Base-by-base conservation (phyloP, 2,329 filamentous ascomycete genomes). In the Cladophialophora bantiana region DNA sequence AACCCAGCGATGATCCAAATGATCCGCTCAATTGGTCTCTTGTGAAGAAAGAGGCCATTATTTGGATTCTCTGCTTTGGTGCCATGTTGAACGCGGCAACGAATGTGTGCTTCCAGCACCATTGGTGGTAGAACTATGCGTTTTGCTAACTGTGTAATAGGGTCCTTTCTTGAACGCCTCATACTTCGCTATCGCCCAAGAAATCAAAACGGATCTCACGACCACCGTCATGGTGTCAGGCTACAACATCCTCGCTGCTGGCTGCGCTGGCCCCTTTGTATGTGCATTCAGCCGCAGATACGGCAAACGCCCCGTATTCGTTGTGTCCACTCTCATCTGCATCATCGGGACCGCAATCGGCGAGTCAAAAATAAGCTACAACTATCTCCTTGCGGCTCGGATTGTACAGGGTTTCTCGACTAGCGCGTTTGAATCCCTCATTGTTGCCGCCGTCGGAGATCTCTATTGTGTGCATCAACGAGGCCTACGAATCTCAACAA, bases 371-470 rank as follows among this genome's bases (percentile, higher is more conserved):
- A 80, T 77, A 26, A 79, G 76, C 9, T 78, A 80, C 38, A 79
- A 81, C 4, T 78, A 82, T 67, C 84, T 82, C 80, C 79, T 81
- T 18, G 81, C 80, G 4, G 80, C 79, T 68, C 80, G 81, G 48
- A 77, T 84, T 26, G 69, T 85, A 0, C 79, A 81, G 58, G 83
- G 83, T 0, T 80, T 84, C 67, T 80, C 82, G 35, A 78, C 76
- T 15, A 78, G 82, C 2, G 82, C 83, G 0, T 79, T 83, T 26
- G 83, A 85, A 69, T 80, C 79, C 9, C 71, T 85, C 12, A 78
- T 79, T n/a, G 83, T 83, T 67, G 79, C 83, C 10, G 79, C 78
- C 3, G 76, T 83, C 2, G 77, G 80, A 1, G 81, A 83, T 62
- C 73, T 82, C 68, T 82, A 78, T 65, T 71, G 69, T 58, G 62